Conservation (phyloP, 2,329 filamentous ascomycete species). For the Fusarium equiseti region DNA sequence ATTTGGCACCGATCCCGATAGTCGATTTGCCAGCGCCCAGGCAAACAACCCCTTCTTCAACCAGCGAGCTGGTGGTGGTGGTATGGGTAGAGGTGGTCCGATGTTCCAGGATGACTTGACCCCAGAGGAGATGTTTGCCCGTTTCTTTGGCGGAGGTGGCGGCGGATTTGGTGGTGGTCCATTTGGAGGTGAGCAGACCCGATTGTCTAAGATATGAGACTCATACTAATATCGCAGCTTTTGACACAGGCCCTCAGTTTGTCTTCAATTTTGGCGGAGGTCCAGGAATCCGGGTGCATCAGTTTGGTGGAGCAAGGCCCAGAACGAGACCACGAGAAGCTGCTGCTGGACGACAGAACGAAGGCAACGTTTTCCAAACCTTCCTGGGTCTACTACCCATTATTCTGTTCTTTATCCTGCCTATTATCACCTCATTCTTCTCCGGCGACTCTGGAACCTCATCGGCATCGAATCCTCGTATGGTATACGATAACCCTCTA, state of each 20-base stretch:
- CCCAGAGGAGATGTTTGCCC: conserved; percentile 95
- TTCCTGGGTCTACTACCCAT: conserved; percentile 86
- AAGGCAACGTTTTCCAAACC: conserved; percentile 66
- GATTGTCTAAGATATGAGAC: not conserved
- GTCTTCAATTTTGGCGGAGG: conserved; percentile 96
- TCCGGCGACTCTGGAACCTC: conserved; percentile 57
- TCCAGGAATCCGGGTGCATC: conserved; percentile 91
- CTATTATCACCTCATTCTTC: conserved; percentile 85
- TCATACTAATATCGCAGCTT: conserved; percentile 58
- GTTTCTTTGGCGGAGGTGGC: conserved; percentile 85
- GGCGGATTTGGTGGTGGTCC: conserved; percentile 71
- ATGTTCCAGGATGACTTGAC: conserved; percentile 94
- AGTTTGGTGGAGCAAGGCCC: conserved; percentile 87
- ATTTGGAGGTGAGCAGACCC: conserved; percentile 56
- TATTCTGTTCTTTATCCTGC: conserved; percentile 87
- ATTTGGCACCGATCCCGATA: conserved; percentile 93
- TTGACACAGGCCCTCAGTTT: conserved; percentile 86
- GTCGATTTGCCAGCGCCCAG: conserved; percentile 77
- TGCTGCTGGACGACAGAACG: conserved; percentile 60
- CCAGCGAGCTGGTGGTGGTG: conserved; percentile 55
- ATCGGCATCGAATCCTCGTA: conserved; percentile 67
- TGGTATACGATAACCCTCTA: conserved; percentile 79
- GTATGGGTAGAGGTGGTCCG: conserved; percentile 63
- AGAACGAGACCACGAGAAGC: conserved; percentile 79
- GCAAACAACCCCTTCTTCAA: conserved; percentile 74